Evolutionary conservation across 1,139 yeast genomes (phyloP).

Genomic region (Lodderomyces parapsilosis): DNA sequence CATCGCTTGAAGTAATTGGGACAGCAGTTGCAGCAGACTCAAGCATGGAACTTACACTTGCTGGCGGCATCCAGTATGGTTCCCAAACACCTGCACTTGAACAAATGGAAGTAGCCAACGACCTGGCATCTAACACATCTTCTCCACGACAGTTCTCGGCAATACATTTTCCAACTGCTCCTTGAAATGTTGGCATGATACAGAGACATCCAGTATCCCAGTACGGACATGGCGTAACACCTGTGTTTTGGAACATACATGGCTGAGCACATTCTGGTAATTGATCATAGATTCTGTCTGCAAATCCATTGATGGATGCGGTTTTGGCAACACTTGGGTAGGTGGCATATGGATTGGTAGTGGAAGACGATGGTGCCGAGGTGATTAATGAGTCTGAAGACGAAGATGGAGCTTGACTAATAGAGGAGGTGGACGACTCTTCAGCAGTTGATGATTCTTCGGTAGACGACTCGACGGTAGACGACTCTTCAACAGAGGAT

Average conservation of each 20-base stretch:
- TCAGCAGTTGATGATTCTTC: too few species aligned
- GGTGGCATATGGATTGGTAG: conserved; percentile 19
- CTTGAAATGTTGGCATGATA: conserved; percentile 32
- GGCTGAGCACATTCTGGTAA: conserved; percentile 25
- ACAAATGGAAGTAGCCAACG: conserved; percentile 41
- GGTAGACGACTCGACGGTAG: too few species aligned
- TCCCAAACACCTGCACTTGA: conserved; percentile 42
- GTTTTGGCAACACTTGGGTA: conserved; percentile 35
- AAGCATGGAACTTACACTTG: conserved; percentile 30
- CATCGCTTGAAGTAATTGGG: conserved; percentile 15
- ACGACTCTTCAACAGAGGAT: too few species aligned
- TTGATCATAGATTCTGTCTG: conserved; percentile 28
- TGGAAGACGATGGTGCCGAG: conserved; percentile 7
- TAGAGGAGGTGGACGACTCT: neutral
- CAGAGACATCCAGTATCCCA: conserved; percentile 39
- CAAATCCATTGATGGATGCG: conserved; percentile 36
- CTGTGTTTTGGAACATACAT: conserved; percentile 31
- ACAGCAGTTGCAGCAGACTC: conserved; percentile 27
- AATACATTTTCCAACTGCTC: conserved; percentile 29
- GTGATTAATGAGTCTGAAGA: neutral
- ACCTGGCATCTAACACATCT: conserved; percentile 37
- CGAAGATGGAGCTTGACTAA: neutral
- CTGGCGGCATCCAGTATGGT: too few species aligned
- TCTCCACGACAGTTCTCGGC: conserved; percentile 30
- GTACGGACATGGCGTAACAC: too few species aligned